Percentiles rank a stretch among this genome's conserved stretches.
Evolutionary conservation across 2,329 filamentous ascomycete genomes (phyloP).

Genomic region (Trichoderma atrobrunneum): DNA sequence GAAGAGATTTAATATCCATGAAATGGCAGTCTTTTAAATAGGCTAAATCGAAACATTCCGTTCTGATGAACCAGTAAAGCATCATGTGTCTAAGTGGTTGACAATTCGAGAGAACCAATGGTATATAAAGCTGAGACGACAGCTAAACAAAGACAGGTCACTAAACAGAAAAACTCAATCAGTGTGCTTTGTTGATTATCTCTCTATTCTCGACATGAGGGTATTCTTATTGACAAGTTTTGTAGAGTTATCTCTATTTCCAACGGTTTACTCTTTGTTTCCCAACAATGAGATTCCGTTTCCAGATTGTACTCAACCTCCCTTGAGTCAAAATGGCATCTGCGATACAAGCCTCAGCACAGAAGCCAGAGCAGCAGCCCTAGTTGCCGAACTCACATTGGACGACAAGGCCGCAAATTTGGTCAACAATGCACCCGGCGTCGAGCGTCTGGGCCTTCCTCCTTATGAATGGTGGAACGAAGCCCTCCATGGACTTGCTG

Average conservation of each 20-base stretch:
- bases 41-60: background rate
- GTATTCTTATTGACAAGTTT: background rate
- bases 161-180: background rate
- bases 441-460: background rate
- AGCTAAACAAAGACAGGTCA: background rate
- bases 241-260: background rate
- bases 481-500: background rate
- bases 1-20: background rate
- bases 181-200: background rate
- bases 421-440: background rate
- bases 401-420: background rate
- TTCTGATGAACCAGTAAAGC: background rate
- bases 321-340: background rate
- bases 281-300: background rate
- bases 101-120: background rate
- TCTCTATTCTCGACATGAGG: background rate
- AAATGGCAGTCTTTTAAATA: background rate
- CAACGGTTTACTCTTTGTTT: background rate
- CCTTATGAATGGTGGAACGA: background rate
- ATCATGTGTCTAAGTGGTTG: background rate
- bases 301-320: background rate
- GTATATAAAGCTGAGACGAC: background rate
- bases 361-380: background rate
- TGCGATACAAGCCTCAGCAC: background rate
- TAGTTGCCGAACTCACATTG: background rate